A percentile compares a stretch with the other conserved stretches of the same genome.
Evolutionary conservation across 768 basidiomycete genomes (phyloP).

Genomic region (Mycena leptocephala): DNA sequence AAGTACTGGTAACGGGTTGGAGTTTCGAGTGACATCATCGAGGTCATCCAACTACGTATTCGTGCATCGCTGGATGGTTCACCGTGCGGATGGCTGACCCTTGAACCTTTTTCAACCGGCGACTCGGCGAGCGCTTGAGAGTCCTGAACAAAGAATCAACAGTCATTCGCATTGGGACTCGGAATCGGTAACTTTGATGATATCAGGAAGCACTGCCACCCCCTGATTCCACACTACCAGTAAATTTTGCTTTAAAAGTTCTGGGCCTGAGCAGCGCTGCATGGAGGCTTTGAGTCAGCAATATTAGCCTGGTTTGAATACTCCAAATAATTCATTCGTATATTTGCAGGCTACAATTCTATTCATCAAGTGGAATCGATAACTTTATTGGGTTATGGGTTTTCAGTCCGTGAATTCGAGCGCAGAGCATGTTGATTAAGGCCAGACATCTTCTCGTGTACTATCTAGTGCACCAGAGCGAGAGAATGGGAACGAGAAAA

Average conservation of each 20-base stretch:
- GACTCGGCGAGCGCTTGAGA: conserved; percentile 20
- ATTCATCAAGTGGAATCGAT: too few species aligned
- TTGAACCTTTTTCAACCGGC: conserved; percentile 8
- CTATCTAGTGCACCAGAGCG: too few species aligned
- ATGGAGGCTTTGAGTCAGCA: background rate
- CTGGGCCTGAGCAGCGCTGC: background rate
- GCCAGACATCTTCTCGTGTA: too few species aligned
- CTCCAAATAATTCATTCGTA: background rate
- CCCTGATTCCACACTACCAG: conserved; percentile 4
- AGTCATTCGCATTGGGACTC: background rate
- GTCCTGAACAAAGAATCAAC: background rate
- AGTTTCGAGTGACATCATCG: conserved; percentile 20
- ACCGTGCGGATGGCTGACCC: conserved; percentile 4
- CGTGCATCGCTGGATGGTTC: conserved; percentile 15
- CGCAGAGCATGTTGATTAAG: too few species aligned
- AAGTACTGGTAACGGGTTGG: conserved; percentile 5
- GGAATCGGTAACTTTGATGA: conserved; percentile 7
- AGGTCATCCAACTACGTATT: conserved; percentile 15
- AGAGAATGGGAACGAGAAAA: too few species aligned
- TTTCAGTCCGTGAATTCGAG: too few species aligned
- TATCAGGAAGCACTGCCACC: conserved; percentile 17
- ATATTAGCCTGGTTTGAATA: background rate
- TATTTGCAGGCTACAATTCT: background rate
- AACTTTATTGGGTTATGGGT: too few species aligned
- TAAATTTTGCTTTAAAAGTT: conserved; percentile 1